phyloP scores from a whole-genome alignment of 2,329 filamentous ascomycete genomes.

The Fusarium sterilihyphosum region DNA sequence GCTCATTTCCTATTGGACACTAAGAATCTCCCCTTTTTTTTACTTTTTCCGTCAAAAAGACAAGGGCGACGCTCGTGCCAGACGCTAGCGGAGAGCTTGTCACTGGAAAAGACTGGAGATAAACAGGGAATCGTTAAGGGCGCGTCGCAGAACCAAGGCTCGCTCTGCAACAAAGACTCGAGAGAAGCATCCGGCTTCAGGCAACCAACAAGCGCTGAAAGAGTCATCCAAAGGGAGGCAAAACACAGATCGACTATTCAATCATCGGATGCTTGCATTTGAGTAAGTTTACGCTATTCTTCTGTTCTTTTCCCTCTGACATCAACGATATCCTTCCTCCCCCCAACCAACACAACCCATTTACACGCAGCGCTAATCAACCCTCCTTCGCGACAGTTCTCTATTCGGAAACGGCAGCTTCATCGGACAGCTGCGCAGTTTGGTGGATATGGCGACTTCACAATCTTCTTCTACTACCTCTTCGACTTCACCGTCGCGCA shows the following conservation, averaged over 20 bases:
- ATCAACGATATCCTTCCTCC: background rate
- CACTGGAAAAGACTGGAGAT: constrained; percentile 25
- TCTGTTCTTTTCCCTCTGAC: background rate
- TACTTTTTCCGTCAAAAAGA: constrained; percentile 32
- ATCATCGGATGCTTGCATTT: constrained; percentile 41
- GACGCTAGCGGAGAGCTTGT: constrained; percentile 41
- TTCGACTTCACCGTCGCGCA: constrained; percentile 18
- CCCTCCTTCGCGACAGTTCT: constrained; percentile 19
- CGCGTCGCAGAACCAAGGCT: constrained; percentile 32
- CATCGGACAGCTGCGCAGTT: constrained; percentile 43
- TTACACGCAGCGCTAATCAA: constrained; percentile 19
- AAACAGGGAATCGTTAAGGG: constrained; percentile 39
- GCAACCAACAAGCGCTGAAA: constrained; percentile 32
- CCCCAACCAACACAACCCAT: background rate
- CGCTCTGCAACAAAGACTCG: background rate
- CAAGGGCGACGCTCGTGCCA: constrained; percentile 43
- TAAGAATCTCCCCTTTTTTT: constrained; percentile 31
- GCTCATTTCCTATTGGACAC: constrained; percentile 25
- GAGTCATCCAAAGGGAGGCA: constrained; percentile 16
- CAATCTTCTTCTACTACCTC: constrained; percentile 17
- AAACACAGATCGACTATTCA: background rate
- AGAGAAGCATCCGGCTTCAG: constrained; percentile 27
- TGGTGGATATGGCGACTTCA: constrained; percentile 44
- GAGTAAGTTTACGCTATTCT: constrained; percentile 39
- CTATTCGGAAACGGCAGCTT: constrained; percentile 43